These are phyloP conservation scores for Arctostaphylos glauca DNA, from an alignment of 148 eudicot species.

Conservation along the genomic window DNA sequence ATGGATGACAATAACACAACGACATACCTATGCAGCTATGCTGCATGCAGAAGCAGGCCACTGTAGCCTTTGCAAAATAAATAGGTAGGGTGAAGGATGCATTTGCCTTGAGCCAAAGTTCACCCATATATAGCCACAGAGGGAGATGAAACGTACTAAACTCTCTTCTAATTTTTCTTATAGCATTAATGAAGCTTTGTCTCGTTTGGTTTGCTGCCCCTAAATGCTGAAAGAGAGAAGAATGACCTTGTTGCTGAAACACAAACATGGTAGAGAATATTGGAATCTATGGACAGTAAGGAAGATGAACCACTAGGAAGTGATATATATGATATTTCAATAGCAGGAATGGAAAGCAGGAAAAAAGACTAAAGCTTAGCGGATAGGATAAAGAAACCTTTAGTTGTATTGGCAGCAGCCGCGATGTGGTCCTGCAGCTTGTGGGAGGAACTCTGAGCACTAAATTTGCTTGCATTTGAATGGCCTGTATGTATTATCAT, in stretches of 20 bases:
- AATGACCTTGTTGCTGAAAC: constrained; percentile 68
- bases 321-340: background rate
- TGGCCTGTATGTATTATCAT: constrained; percentile 41
- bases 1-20: background rate
- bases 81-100: background rate
- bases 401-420: constrained; percentile 32
- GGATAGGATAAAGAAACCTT: constrained; percentile 29
- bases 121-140: background rate
- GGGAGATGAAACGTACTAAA: background rate
- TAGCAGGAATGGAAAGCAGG: background rate
- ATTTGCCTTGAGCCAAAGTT: constrained; percentile 12
- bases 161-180: background rate
- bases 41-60: background rate
- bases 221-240: constrained; percentile 72
- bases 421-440: constrained; percentile 49
- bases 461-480: constrained; percentile 44
- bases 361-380: background rate
- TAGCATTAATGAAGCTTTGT: constrained; percentile 25
- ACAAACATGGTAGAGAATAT: constrained; percentile 22
- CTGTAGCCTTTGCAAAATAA: background rate
- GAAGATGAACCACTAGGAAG: background rate
- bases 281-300: constrained; percentile 11
- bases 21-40: background rate
- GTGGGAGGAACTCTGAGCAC: constrained; percentile 48
- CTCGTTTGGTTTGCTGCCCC: constrained; percentile 46